These are phyloP conservation scores for Nigrospora osmanthi DNA, from an alignment of 2,329 filamentous ascomycete species.

Conservation along the genomic window DNA sequence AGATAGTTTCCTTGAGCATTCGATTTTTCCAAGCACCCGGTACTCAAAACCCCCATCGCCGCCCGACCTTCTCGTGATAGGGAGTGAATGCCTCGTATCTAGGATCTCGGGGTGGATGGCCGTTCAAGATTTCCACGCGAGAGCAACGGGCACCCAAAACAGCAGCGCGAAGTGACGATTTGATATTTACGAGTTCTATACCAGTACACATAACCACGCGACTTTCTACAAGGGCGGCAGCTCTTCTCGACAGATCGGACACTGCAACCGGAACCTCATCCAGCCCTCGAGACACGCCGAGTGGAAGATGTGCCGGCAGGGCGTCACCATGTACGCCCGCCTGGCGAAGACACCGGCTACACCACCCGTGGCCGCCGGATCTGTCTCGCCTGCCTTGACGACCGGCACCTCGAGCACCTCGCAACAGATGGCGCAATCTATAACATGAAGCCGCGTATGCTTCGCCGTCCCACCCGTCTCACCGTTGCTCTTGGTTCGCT, in stretches of 20 bases:
- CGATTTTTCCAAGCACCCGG: no score
- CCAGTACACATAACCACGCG: no score
- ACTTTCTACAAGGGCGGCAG: conserved; percentile 65
- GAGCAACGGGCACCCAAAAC: no score
- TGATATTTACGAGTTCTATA: no score
- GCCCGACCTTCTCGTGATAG: no score
- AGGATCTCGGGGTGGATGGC: no score
- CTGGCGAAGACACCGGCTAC: conserved; percentile 67
- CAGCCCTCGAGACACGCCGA: conserved; percentile 86
- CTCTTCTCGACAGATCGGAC: conserved; percentile 88
- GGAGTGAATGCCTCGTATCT: no score
- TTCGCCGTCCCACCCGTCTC: conserved; percentile 14
- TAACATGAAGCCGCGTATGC: conserved; percentile 39
- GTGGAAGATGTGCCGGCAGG: conserved; percentile 94
- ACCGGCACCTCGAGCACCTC: conserved; percentile 87
- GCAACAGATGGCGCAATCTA: conserved; percentile 94
- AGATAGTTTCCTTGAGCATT: no score
- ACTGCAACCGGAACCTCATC: conserved; percentile 90
- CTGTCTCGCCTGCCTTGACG: conserved; percentile 50
- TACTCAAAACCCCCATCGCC: no score
- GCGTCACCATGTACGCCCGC: conserved; percentile 91
- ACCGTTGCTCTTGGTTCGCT: conserved; percentile 20
- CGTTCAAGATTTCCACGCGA: no score
- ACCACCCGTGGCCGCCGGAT: conserved; percentile 35
- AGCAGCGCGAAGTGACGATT: no score